Percentiles rank a stretch among this genome's conserved stretches.
phyloP scores from a whole-genome alignment of 2,329 filamentous ascomycete genomes.

The Hypoxylon sp. region DNA sequence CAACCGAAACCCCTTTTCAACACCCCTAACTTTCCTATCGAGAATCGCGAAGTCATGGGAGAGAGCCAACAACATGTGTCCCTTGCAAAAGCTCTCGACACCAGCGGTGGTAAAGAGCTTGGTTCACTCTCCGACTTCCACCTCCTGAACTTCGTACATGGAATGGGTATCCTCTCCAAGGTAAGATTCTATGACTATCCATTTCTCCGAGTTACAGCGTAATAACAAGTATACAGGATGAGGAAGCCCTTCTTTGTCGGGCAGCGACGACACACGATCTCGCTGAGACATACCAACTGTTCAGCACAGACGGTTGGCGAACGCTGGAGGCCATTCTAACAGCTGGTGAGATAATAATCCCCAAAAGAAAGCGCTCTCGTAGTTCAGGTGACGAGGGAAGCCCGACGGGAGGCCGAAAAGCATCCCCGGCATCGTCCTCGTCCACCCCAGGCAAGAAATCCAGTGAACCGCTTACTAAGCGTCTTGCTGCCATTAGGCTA shows the following conservation, averaged over 20 bases:
- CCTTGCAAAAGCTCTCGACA: constrained; percentile 73
- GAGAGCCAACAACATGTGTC: constrained; percentile 81
- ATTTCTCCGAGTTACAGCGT: neutral
- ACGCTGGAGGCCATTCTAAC: constrained; percentile 92
- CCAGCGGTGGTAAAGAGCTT: constrained; percentile 65
- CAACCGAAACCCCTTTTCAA: constrained; percentile 80
- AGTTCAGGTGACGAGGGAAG: constrained; percentile 50
- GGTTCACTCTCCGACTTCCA: constrained; percentile 89
- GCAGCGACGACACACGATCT: constrained; percentile 84
- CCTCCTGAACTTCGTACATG: constrained; percentile 85
- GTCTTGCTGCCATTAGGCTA: constrained; percentile 51
- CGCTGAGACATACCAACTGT: constrained; percentile 81
- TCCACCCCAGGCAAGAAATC: constrained; percentile 35
- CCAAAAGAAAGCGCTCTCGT: constrained; percentile 68
- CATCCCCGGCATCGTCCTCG: constrained; percentile 29
- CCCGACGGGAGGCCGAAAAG: constrained; percentile 34
- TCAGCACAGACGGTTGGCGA: constrained; percentile 91
- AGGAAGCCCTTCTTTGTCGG: constrained; percentile 84
- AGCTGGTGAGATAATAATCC: constrained; percentile 96
- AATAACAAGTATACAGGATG: constrained; percentile 68
- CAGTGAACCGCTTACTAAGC: constrained; percentile 50
- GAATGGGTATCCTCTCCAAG: constrained; percentile 83
- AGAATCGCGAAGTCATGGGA: constrained; percentile 88
- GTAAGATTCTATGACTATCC: constrained; percentile 59
- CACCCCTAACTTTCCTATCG: constrained; percentile 80